Percentiles rank a stretch among this genome's conserved stretches.
phyloP scores from a whole-genome alignment of 306 rosid species.

The Begonia masoniana region DNA sequence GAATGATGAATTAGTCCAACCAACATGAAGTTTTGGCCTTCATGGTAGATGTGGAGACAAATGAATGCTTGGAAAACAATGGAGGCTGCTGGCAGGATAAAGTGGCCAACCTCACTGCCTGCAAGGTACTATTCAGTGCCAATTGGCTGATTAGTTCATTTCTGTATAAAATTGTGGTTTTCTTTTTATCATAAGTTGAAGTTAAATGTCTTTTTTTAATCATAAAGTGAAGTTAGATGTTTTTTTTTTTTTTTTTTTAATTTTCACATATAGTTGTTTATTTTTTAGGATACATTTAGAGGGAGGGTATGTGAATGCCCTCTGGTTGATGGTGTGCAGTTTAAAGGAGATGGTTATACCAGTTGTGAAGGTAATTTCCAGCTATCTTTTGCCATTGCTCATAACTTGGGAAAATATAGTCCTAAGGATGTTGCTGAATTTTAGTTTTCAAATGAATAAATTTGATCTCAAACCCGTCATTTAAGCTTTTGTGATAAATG shows the following conservation, averaged over 20 bases:
- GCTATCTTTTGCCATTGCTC: constrained; percentile 1
- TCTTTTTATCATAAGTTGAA: too few relatives aligned
- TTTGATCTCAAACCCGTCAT: too few relatives aligned
- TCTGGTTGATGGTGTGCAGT: constrained; percentile 88
- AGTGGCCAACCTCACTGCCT: constrained; percentile 77
- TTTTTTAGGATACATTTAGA: constrained; percentile 84
- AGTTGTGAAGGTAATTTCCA: constrained; percentile 51
- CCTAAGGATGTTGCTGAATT: not conserved
- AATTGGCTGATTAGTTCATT: constrained; percentile 1
- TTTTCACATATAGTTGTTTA: constrained; percentile 7
- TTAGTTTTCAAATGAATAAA: too few relatives aligned
- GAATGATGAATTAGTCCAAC: too few relatives aligned
- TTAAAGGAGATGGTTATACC: constrained; percentile 98
- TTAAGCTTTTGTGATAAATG: too few relatives aligned
- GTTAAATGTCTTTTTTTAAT: not conserved
- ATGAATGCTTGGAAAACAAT: constrained; percentile 81
- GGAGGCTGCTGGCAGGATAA: constrained; percentile 97
- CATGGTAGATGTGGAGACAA: constrained; percentile 84
- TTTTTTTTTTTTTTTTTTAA: not conserved
- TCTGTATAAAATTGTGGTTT: too few relatives aligned
- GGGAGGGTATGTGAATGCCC: constrained; percentile 99
- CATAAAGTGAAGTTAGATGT: not conserved
- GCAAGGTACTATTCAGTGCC: constrained; percentile 55
- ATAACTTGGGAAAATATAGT: not conserved
- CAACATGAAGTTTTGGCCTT: not conserved